Base-by-base conservation (phyloP, 192 early-diverging fungal genomes). In the Backusella psychrophila region DNA sequence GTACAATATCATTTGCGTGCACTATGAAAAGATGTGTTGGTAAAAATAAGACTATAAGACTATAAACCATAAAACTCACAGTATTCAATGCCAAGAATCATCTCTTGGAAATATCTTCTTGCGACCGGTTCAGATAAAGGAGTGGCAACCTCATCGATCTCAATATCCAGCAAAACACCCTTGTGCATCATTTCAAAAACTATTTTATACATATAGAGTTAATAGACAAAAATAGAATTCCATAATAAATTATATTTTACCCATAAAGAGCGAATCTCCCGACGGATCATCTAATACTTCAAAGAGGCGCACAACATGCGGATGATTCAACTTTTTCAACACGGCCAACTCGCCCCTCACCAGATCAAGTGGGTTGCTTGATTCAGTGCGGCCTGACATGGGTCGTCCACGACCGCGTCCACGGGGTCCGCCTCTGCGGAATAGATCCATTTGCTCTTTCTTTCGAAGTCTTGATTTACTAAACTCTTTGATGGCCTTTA, bases 71-170 rank as follows among this genome's bases (percentile, higher is more conserved):
- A 2, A 2, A 33, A 85, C 90, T 85, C 87, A 95, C 94, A 87
- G 80, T 98, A 99, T 85, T 99, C 98, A 56, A 99, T 95, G 1
- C 95, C 98, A 66, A 98, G 86, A 29, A 99, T 85, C 82, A 96
- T 90, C 77, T 97, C 89, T 17, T 88, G 85, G 82, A 99, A 99
- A 69, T 92, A 93, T 38, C 83, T 80, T 63, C 94, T 89, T 41
- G 88, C 87, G 6, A 87, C 82, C 29, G 88, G 88, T 19, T 90
- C 85, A 0, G 79, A 29, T 21, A 92, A 87, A 17, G 93, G 90
- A 9, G 77, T 75, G 14, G 87, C 77, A 31, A 74, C 76, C 2
- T 80, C 74, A n/a, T 90, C 83, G 35, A 92, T 72, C 21, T 83
- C 82, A 6, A 98, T 78, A 46, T 90, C 84, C 89, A 97, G 94